phyloP scores from a whole-genome alignment of 2,329 filamentous ascomycete genomes.

The Myriosclerotinia scirpicola region DNA sequence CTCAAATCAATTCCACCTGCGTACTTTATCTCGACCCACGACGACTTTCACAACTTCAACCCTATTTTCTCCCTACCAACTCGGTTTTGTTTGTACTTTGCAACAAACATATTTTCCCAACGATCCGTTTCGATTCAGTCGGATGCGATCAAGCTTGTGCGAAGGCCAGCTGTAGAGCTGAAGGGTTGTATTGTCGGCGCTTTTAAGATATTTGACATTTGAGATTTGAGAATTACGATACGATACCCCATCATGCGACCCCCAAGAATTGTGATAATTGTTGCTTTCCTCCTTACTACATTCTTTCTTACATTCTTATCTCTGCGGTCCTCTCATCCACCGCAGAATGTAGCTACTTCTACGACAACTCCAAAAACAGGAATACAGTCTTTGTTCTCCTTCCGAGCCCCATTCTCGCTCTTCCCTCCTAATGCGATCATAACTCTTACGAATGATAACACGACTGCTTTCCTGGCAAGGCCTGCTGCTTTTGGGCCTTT shows the following conservation, averaged over 20 bases:
- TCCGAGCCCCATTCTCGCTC: slow-evolving; percentile 76
- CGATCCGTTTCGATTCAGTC: neutral
- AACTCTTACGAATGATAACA: slow-evolving; percentile 95
- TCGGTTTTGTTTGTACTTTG: slow-evolving; percentile 6
- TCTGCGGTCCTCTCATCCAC: slow-evolving; percentile 35
- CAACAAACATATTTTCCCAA: slow-evolving; percentile 1
- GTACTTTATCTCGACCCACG: slow-evolving; percentile 4
- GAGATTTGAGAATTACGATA: slow-evolving; percentile 19
- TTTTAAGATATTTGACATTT: neutral
- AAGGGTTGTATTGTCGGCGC: slow-evolving; percentile 16
- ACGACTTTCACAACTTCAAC: slow-evolving; percentile 10
- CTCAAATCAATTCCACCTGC: neutral
- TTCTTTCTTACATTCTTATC: slow-evolving; percentile 39
- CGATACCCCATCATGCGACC: slow-evolving; percentile 39
- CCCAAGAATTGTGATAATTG: slow-evolving; percentile 40
- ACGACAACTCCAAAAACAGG: slow-evolving; percentile 41
- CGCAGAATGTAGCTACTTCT: slow-evolving; percentile 30
- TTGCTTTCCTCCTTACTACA: slow-evolving; percentile 37
- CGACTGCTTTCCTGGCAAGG: slow-evolving; percentile 90
- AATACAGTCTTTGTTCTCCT: slow-evolving; percentile 63
- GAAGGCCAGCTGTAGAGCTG: slow-evolving; percentile 21
- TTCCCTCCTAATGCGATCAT: slow-evolving; percentile 96
- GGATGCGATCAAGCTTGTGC: slow-evolving; percentile 23
- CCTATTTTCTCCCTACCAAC: neutral
- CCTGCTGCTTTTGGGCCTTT: slow-evolving; percentile 90